Percentiles rank a stretch among this genome's conserved stretches.
Conservation (phyloP, 495 filamentous ascomycete species). For the Parmelia sp. region DNA sequence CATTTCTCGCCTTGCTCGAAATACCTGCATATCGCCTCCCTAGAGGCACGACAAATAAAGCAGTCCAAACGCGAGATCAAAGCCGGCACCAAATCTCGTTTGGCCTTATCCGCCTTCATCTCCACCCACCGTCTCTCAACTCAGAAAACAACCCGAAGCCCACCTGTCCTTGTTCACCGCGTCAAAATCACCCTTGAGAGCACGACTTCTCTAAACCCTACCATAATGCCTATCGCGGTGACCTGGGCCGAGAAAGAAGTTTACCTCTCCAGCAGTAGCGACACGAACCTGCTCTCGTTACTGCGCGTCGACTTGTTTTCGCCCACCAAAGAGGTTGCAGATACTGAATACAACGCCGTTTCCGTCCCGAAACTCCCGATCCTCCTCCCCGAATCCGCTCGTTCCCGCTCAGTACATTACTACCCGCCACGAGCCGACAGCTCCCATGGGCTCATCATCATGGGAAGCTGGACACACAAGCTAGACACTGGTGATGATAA, state of each 20-base stretch:
- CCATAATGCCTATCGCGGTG: conserved; percentile 8
- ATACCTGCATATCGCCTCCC: conserved; percentile 17
- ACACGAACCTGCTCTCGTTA: not conserved
- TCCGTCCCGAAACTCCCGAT: not conserved
- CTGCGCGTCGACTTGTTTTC: conserved; percentile 8
- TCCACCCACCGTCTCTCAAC: conserved; percentile 18
- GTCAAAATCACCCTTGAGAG: conserved; percentile 13
- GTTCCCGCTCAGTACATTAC: not conserved
- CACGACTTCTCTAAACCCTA: not conserved
- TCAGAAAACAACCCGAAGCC: conserved; percentile 15
- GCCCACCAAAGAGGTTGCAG: not conserved
- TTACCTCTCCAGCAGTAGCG: conserved; percentile 18
- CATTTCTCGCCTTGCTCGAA: conserved; percentile 13
- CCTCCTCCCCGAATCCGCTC: conserved; percentile 11
- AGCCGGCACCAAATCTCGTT: not conserved
- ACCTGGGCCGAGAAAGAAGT: conserved; percentile 15
- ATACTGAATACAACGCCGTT: not conserved
- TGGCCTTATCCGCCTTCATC: conserved; percentile 9
- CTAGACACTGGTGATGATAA: not conserved
- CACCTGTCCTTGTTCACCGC: conserved; percentile 17
- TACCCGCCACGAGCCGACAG: not conserved
- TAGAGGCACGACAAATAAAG: conserved; percentile 8
- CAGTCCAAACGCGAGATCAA: not conserved
- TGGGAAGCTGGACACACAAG: not conserved
- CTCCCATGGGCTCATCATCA: not conserved